Conservation (phyloP, 371 early-diverging fungal genomes). For the Nematocida sp. region DNA sequence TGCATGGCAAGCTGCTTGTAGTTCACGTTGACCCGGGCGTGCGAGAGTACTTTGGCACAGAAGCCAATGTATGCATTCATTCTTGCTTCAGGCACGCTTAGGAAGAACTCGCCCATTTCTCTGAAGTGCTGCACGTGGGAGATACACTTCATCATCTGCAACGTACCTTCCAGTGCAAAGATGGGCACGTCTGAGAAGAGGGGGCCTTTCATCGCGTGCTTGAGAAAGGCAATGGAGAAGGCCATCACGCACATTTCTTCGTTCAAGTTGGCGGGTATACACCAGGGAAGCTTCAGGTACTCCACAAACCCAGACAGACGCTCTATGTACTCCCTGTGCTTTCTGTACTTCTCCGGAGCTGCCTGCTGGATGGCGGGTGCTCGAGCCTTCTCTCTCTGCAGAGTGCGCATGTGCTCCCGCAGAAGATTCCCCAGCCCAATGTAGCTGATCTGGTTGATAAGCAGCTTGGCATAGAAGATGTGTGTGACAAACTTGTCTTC, state of each 20-base stretch:
- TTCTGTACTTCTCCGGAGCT: neutral
- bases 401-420: neutral
- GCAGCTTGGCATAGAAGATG: conserved; percentile 39
- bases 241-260: neutral
- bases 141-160: neutral
- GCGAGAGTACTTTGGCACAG: neutral
- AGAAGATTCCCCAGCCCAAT: neutral
- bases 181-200: neutral
- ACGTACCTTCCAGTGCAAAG: neutral
- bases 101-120: neutral
- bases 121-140: neutral
- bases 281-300: neutral
- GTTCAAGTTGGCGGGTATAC: neutral
- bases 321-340: neutral
- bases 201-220: neutral
- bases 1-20: conserved; percentile 35
- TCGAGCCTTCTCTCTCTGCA: neutral
- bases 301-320: neutral
- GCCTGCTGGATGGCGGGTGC: neutral
- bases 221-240: neutral
- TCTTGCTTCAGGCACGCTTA: neutral
- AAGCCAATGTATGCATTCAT: neutral
- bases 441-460: conserved; percentile 30
- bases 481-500: conserved; percentile 17
- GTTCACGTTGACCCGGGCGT: conserved; percentile 24